A percentile compares a stretch with the other conserved stretches of the same genome.
Conservation (phyloP, 2,329 filamentous ascomycete genomes). For the Aaosphaeria arxii region DNA sequence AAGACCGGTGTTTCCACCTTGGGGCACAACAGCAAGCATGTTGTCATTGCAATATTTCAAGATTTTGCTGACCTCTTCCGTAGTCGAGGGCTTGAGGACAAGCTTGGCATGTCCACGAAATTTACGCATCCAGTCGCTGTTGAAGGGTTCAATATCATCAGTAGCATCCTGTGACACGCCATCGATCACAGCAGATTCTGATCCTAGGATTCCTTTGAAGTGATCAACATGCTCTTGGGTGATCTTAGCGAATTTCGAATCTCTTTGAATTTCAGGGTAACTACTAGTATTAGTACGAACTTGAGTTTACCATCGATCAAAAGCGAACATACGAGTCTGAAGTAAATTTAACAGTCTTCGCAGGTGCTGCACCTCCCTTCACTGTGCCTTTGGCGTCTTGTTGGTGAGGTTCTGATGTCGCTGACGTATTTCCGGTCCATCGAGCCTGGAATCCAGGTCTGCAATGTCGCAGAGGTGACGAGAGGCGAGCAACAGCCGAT, state of each 20-base stretch:
- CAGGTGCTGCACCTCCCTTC: conserved; percentile 29
- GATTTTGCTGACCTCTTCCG: conserved; percentile 85
- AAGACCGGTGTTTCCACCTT: conserved; percentile 94
- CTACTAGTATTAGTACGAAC: conserved; percentile 11
- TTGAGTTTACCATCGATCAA: neutral
- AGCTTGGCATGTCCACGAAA: conserved; percentile 87
- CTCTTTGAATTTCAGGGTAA: conserved; percentile 79
- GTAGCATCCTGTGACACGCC: conserved; percentile 70
- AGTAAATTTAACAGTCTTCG: conserved; percentile 67
- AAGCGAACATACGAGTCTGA: conserved; percentile 61
- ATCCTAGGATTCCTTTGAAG: conserved; percentile 79
- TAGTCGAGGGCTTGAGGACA: conserved; percentile 80
- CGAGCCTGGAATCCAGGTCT: conserved; percentile 30
- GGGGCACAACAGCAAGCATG: conserved; percentile 87
- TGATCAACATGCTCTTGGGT: conserved; percentile 75
- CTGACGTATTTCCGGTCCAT: conserved; percentile 36
- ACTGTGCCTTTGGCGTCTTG: conserved; percentile 33
- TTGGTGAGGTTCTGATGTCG: conserved; percentile 41
- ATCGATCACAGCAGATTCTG: conserved; percentile 77
- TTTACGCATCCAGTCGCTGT: conserved; percentile 99
- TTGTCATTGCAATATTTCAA: conserved; percentile 94
- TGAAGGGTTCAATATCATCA: conserved; percentile 87
- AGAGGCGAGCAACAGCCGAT: conserved; percentile 21
- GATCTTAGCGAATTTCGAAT: conserved; percentile 70
- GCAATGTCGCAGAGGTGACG: conserved; percentile 18